Conservation (phyloP, 163 green algal species). For the Trebouxiophyceae sp. region DNA sequence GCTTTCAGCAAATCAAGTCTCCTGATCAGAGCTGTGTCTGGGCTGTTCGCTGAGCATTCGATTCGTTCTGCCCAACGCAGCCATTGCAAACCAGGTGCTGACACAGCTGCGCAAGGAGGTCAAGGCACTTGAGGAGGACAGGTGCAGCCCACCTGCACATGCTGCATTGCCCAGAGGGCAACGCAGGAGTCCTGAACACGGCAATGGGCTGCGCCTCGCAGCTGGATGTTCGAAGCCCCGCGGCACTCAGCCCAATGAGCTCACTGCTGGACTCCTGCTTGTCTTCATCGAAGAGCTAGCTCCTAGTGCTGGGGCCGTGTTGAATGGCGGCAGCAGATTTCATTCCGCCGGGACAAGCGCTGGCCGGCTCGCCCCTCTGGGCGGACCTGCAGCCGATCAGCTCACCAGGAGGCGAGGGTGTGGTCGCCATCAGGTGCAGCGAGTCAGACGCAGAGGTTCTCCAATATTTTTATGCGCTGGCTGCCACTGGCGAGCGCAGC, state of each 20-base stretch:
- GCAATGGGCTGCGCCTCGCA: constrained; percentile 14
- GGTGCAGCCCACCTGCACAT: constrained; percentile 14
- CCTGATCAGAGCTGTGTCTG: neutral
- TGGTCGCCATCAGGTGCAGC: constrained; percentile 49
- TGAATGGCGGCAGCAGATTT: neutral
- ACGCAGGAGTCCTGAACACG: neutral
- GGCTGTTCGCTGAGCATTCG: neutral
- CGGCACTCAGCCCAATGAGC: constrained; percentile 40
- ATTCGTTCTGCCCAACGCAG: constrained; percentile 4
- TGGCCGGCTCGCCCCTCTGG: neutral
- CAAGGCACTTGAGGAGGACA: constrained; percentile 39
- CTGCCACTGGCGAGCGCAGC: constrained; percentile 29
- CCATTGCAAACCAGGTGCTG: constrained; percentile 25
- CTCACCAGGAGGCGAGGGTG: constrained; percentile 9
- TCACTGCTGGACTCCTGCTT: neutral
- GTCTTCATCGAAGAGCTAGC: no score
- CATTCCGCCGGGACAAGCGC: constrained; percentile 3
- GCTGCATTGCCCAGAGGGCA: neutral
- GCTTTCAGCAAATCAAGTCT: no score
- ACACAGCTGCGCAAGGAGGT: constrained; percentile 32
- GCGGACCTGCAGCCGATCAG: neutral
- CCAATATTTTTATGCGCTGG: constrained; percentile 46
- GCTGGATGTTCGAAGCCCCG: constrained; percentile 62
- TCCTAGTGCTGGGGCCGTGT: no score
- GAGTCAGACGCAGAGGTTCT: constrained; percentile 36